Evolutionary conservation across 2,329 filamentous ascomycete genomes (phyloP).

Genomic region (Ophiocordyceps camponoti-saundersi): DNA sequence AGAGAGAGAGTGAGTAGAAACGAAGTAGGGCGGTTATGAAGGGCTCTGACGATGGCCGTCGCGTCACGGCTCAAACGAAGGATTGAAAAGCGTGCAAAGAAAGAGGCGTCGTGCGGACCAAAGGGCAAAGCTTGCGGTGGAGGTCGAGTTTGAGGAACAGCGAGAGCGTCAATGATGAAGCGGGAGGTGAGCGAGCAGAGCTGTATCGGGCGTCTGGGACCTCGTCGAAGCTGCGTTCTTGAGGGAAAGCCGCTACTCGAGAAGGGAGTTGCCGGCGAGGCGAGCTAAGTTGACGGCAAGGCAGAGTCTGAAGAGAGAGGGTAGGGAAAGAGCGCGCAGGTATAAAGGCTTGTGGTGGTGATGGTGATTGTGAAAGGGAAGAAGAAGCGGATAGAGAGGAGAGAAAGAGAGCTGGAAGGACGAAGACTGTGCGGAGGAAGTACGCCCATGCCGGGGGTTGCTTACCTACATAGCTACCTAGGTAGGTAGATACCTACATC

Average conservation of each 20-base stretch:
- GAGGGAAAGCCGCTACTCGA: neutral
- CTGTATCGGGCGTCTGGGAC: neutral
- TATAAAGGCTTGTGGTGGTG: neutral
- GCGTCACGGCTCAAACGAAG: constrained; percentile 2
- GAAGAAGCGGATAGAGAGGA: neutral
- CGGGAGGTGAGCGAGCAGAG: neutral
- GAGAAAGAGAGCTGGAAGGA: neutral
- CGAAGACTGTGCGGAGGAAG: neutral
- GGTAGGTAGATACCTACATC: too few relatives aligned
- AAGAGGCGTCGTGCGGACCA: neutral
- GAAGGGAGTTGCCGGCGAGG: neutral
- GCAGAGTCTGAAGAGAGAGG: too few relatives aligned
- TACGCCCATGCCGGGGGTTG: neutral
- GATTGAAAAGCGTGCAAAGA: constrained; percentile 2
- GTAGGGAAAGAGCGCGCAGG: neutral
- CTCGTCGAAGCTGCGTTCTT: neutral
- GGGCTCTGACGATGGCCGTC: constrained; percentile 2
- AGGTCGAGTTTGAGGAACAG: neutral
- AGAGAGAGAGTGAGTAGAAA: constrained; percentile 2
- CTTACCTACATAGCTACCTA: too few relatives aligned
- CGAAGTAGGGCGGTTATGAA: constrained; percentile 3
- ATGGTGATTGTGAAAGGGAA: neutral
- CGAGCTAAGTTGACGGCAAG: neutral
- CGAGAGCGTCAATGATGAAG: neutral
- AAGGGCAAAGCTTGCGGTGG: neutral